Evolutionary conservation across 495 filamentous ascomycete species (phyloP), one percentile per base, ranked within the genome.

Genomic region (Penicillium herquei): DNA sequence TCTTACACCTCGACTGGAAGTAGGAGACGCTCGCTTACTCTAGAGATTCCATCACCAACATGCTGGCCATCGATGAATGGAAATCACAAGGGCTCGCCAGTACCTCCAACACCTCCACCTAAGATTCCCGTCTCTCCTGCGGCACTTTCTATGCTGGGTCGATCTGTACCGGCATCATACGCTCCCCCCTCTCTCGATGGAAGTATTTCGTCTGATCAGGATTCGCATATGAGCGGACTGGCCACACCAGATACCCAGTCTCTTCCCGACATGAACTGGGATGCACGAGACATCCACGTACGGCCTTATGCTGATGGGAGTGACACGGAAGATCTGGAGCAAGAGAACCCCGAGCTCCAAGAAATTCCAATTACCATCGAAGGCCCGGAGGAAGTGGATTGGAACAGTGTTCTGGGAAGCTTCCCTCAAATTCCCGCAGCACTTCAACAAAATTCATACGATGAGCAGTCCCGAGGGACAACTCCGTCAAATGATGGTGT

Each of bases 121-220:
- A 86, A 88, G 67, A 84, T 95, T 3, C 82, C 87, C 26, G 83
- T 96, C 58, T 92, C 91, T 2, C 87, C 89, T 13, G 85, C 84
- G 11, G 80, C 83, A 21, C 80, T 91, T 41, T 84, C 81, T 14
- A 78, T 87, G 68, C 80, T 96, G 14, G 81, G 77, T 26, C 83
- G 75, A 57, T 81, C 81, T 48, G 79, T 91, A 12, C 90, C 91
- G 9, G 84, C 83, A 14, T 76, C 82, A n/a, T 90, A 88, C 61
- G 86, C 90, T 0, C 84, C 91, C 7, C 92, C 92, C 7, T 96
- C 92, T 9, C 81, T 97, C 3, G 90, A 96, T 78, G 92, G 91
- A 8, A 95, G 90, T 71, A 57, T 92, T 39, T 87, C 85, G 14
- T 95, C 91, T 7, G 91, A 96, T 59, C 90, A 95, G 62, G 79